Conservation (phyloP, 2,329 filamentous ascomycete genomes). For the Mariannaea sp. region DNA sequence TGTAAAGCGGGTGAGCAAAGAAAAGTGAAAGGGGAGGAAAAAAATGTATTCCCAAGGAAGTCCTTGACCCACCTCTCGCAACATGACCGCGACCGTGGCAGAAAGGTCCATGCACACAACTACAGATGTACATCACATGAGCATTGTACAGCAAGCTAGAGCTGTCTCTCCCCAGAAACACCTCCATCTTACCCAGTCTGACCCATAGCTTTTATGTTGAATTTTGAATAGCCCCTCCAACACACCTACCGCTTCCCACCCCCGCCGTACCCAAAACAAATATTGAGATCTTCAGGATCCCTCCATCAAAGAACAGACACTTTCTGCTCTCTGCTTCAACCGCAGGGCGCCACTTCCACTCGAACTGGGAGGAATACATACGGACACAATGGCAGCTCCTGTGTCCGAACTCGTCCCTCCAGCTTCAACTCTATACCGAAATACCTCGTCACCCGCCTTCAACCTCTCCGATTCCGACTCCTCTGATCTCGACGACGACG, state of each 20-base stretch:
- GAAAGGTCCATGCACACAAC: slow-evolving; percentile 4
- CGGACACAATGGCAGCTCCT: slow-evolving; percentile 19
- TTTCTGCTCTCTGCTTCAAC: background rate
- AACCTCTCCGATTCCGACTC: slow-evolving; percentile 50
- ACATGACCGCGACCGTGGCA: slow-evolving; percentile 17
- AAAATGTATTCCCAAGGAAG: too few relatives aligned
- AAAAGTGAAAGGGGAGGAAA: too few relatives aligned
- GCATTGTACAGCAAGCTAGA: background rate
- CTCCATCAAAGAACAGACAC: background rate
- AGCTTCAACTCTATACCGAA: slow-evolving; percentile 35
- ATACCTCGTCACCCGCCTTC: slow-evolving; percentile 43
- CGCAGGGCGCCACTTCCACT: background rate
- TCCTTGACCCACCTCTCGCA: too few relatives aligned
- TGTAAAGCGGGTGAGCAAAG: too few relatives aligned
- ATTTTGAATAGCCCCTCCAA: too few relatives aligned
- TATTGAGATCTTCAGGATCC: background rate
- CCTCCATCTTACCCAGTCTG: background rate
- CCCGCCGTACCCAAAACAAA: too few relatives aligned
- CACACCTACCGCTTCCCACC: too few relatives aligned
- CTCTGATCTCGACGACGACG: slow-evolving; percentile 58
- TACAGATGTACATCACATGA: slow-evolving; percentile 1
- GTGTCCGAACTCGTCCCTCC: slow-evolving; percentile 39
- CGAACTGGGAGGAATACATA: background rate
- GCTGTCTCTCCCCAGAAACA: background rate
- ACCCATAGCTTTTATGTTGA: background rate